A percentile compares a stretch with the other conserved stretches of the same genome.
Evolutionary conservation across 306 rosid species (phyloP).

Genomic region (Vachellia pachyceras): DNA sequence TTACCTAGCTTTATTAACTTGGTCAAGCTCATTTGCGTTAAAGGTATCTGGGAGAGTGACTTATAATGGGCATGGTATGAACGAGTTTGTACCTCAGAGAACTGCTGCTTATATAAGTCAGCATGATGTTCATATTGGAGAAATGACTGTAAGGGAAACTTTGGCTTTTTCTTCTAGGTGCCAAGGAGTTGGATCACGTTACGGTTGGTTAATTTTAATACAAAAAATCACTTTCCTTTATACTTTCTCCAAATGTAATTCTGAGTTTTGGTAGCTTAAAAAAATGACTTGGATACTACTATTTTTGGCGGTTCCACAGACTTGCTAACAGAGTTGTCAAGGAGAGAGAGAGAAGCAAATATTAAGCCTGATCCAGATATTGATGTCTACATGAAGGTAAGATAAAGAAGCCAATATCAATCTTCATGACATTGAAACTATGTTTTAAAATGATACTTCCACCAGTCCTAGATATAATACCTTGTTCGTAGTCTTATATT

Average conservation of each 20-base stretch:
- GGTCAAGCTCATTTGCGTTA: background rate
- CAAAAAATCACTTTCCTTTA: background rate
- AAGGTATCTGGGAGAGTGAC: conserved; percentile 53
- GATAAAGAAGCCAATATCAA: conserved; percentile 20
- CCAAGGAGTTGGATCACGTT: conserved; percentile 85
- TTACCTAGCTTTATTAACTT: background rate
- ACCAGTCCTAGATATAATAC: no score
- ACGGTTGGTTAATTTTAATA: conserved; percentile 46
- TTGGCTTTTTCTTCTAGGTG: conserved; percentile 83
- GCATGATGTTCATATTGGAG: conserved; percentile 79
- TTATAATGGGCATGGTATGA: conserved; percentile 57
- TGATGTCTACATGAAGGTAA: conserved; percentile 88
- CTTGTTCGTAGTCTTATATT: no score
- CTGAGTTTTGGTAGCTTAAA: background rate
- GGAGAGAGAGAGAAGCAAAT: conserved; percentile 78
- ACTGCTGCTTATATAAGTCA: conserved; percentile 90
- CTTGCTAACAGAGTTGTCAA: conserved; percentile 69
- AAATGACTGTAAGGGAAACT: conserved; percentile 94
- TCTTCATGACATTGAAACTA: background rate
- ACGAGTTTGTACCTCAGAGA: conserved; percentile 68
- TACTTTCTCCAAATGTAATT: conserved; percentile 8
- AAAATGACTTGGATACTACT: background rate
- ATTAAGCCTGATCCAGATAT: conserved; percentile 81
- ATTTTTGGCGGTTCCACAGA: conserved; percentile 39
- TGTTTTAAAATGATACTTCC: background rate